Conservation (phyloP, 805 yeast species). For the Saturnispora gosingensis region DNA sequence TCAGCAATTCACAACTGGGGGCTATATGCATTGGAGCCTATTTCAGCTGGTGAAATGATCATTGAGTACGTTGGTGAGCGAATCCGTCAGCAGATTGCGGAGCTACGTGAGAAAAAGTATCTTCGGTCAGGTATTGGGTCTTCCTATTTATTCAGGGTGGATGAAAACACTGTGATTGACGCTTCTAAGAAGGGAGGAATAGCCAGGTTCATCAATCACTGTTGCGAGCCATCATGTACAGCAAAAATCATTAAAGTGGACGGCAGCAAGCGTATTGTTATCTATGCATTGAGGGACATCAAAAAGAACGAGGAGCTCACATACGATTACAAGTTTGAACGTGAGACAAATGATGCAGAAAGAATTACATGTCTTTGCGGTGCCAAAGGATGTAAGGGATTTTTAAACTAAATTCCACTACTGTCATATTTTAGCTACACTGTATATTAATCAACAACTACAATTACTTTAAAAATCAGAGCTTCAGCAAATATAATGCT, state of each 20-base stretch:
- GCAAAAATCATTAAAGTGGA: constrained; percentile 95
- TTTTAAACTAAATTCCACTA: constrained; percentile 44
- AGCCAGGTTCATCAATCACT: constrained; percentile 93
- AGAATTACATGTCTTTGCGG: constrained; percentile 92
- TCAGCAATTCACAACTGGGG: constrained; percentile 99
- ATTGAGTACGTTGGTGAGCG: constrained; percentile 97
- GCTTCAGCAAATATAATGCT: background rate
- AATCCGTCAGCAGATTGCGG: constrained; percentile 89
- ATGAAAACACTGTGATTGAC: constrained; percentile 90
- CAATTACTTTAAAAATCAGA: too few species aligned
- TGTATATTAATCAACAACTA: background rate
- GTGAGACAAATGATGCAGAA: constrained; percentile 82
- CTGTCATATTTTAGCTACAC: background rate
- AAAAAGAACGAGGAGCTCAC: constrained; percentile 87
- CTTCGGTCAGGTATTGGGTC: constrained; percentile 91
- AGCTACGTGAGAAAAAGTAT: constrained; percentile 79
- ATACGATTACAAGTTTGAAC: constrained; percentile 90
- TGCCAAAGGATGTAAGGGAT: constrained; percentile 89
- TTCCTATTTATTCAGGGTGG: constrained; percentile 83
- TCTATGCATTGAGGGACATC: constrained; percentile 84
- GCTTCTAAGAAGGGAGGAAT: constrained; percentile 97
- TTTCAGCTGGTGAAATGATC: constrained; percentile 94
- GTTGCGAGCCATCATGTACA: constrained; percentile 95
- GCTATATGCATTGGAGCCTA: constrained; percentile 87
- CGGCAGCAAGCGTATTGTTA: constrained; percentile 87